Evolutionary conservation across 2,329 filamentous ascomycete species (phyloP).

Genomic region (Botryotinia convoluta): DNA sequence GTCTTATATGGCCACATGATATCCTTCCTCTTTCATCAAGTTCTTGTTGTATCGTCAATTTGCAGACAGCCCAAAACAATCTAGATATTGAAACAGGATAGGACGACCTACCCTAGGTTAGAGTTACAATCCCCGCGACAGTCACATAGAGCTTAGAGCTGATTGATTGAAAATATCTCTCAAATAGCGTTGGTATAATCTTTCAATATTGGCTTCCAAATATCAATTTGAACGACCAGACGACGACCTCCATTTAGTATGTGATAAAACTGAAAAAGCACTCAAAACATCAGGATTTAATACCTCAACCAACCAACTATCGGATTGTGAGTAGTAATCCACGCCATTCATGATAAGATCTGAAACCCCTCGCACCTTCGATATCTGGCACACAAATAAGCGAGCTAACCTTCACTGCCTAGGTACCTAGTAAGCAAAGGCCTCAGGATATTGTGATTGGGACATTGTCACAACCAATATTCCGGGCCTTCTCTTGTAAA

Average conservation of each 20-base stretch:
- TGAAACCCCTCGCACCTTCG: neutral
- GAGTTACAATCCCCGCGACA: too few species aligned
- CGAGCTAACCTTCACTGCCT: neutral
- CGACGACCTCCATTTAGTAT: neutral
- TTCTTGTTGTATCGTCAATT: neutral
- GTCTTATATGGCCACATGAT: neutral
- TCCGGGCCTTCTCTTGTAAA: neutral
- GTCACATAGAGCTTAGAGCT: too few species aligned
- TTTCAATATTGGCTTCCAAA: too few species aligned
- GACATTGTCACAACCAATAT: fast-evolving
- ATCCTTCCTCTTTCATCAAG: neutral
- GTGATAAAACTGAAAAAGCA: neutral
- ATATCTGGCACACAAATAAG: neutral
- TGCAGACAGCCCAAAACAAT: neutral
- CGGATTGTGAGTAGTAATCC: neutral
- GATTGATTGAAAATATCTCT: too few species aligned
- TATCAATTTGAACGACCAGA: neutral
- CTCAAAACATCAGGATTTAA: neutral
- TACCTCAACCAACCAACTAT: neutral
- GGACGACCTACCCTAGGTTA: neutral
- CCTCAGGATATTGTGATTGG: neutral
- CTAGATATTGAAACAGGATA: neutral
- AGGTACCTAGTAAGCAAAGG: neutral
- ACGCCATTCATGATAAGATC: neutral
- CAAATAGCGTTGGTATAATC: too few species aligned